Evolutionary conservation across 2,329 filamentous ascomycete genomes (phyloP).

Genomic region (Fusarium sp.): DNA sequence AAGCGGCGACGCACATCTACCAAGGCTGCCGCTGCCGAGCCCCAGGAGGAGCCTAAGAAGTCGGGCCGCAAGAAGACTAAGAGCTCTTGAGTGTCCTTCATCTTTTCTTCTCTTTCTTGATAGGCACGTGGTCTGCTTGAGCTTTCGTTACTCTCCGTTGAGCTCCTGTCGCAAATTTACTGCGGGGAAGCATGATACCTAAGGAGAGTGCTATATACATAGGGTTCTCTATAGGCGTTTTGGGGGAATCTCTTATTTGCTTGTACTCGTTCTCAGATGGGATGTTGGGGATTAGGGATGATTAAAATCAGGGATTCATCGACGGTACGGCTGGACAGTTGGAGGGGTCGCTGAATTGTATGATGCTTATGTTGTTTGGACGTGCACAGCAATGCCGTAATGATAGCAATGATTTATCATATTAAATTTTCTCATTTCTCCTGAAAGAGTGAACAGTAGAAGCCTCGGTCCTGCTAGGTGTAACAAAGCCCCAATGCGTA

Average conservation of each 20-base stretch:
- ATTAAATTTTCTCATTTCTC: neutral
- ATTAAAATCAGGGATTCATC: constrained; percentile 24
- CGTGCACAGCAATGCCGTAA: constrained; percentile 45
- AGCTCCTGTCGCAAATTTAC: constrained; percentile 25
- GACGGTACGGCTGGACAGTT: constrained; percentile 22
- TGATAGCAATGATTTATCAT: constrained; percentile 47
- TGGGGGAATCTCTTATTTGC: constrained; percentile 19
- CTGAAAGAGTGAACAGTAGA: neutral
- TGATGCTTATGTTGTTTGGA: constrained; percentile 43
- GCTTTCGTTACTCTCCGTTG: constrained; percentile 31
- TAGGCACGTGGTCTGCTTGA: constrained; percentile 15
- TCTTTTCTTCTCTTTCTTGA: constrained; percentile 35
- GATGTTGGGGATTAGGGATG: constrained; percentile 22
- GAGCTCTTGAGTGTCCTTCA: constrained; percentile 48
- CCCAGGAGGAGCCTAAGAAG: constrained; percentile 70
- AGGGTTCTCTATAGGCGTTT: constrained; percentile 43
- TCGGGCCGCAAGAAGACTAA: constrained; percentile 69
- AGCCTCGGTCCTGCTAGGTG: neutral
- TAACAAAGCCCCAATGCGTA: neutral
- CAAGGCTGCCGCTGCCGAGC: constrained; percentile 66
- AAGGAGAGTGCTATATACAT: constrained; percentile 34
- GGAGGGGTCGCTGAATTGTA: constrained; percentile 26
- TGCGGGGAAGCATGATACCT: constrained; percentile 44
- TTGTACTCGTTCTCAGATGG: constrained; percentile 30
- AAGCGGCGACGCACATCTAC: constrained; percentile 70